These are phyloP conservation scores for Chimonanthus praecox DNA, from an alignment of 164 flowering plant species.

Conservation along the genomic window DNA sequence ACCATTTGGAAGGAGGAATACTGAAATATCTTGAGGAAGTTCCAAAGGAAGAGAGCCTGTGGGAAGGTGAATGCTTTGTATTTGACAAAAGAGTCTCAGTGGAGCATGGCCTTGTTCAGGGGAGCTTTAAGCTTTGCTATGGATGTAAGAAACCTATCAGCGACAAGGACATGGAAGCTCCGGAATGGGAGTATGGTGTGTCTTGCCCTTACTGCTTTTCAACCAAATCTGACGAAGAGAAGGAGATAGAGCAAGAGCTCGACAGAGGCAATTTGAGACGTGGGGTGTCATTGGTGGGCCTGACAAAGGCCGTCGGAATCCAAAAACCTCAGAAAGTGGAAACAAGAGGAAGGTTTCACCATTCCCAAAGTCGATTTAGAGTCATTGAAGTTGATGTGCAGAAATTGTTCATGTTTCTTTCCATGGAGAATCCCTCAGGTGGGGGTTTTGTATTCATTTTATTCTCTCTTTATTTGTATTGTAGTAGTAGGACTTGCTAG, in stretches of 20 bases:
- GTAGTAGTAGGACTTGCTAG: not conserved
- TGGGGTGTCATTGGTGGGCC: slow-evolving; percentile 96
- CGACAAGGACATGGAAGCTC: slow-evolving; percentile 84
- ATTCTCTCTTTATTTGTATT: not conserved
- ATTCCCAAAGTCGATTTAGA: slow-evolving; percentile 11
- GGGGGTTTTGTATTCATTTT: not conserved
- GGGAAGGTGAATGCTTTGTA: slow-evolving; percentile 99
- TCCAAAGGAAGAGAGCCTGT: slow-evolving; percentile 65
- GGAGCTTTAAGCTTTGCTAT: slow-evolving; percentile 83
- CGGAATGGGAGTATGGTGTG: slow-evolving; percentile 78
- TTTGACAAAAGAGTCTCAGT: slow-evolving; percentile 95
- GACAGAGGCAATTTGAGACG: slow-evolving; percentile 75
- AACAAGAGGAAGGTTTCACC: not conserved
- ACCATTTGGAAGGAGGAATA: slow-evolving; percentile 92
- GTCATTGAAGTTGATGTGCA: not conserved
- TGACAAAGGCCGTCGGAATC: slow-evolving; percentile 61
- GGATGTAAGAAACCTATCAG: slow-evolving; percentile 94
- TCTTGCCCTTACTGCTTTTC: slow-evolving; percentile 83
- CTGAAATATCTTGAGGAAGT: slow-evolving; percentile 87
- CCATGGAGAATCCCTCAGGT: not conserved
- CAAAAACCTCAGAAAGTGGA: not conserved
- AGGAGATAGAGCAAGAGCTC: slow-evolving; percentile 92
- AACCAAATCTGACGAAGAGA: slow-evolving; percentile 80
- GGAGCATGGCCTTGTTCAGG: slow-evolving; percentile 79
- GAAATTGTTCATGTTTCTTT: not conserved